Evolutionary conservation across 2,329 filamentous ascomycete species (phyloP).

Genomic region (Colletotrichum siamense): DNA sequence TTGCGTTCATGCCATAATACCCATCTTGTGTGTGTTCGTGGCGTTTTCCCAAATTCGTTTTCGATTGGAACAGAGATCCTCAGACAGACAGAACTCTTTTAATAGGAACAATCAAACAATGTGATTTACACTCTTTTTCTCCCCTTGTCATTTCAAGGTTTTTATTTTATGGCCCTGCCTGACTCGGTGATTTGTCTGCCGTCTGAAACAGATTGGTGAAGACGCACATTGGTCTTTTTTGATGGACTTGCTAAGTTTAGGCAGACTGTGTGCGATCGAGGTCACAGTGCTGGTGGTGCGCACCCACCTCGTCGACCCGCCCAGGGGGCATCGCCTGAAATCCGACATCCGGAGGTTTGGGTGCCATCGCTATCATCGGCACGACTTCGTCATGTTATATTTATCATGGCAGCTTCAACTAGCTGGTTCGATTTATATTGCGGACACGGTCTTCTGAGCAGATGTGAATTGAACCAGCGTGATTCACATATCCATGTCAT

Average conservation of each 20-base stretch:
- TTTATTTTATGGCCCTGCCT: neutral
- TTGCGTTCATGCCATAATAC: constrained; percentile 22
- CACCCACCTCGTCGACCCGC: neutral
- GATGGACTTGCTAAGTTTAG: neutral
- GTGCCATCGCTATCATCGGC: neutral
- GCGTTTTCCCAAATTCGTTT: constrained; percentile 2
- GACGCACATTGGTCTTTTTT: neutral
- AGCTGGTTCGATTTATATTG: neutral
- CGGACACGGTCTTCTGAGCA: neutral
- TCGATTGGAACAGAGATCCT: neutral
- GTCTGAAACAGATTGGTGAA: neutral
- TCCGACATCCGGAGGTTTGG: neutral
- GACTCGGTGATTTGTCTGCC: neutral
- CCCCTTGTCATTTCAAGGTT: neutral
- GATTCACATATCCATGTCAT: neutral
- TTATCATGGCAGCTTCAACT: neutral
- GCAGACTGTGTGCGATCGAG: neutral
- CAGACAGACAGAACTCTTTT: neutral
- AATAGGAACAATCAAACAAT: neutral
- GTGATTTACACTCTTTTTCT: neutral
- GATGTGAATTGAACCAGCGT: neutral
- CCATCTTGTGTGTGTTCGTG: constrained; percentile 16
- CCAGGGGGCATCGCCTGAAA: neutral
- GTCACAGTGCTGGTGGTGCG: neutral
- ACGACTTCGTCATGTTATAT: neutral